Evolutionary conservation across 768 basidiomycete genomes (phyloP).

Genomic region (Panaeolus cyanescens): DNA sequence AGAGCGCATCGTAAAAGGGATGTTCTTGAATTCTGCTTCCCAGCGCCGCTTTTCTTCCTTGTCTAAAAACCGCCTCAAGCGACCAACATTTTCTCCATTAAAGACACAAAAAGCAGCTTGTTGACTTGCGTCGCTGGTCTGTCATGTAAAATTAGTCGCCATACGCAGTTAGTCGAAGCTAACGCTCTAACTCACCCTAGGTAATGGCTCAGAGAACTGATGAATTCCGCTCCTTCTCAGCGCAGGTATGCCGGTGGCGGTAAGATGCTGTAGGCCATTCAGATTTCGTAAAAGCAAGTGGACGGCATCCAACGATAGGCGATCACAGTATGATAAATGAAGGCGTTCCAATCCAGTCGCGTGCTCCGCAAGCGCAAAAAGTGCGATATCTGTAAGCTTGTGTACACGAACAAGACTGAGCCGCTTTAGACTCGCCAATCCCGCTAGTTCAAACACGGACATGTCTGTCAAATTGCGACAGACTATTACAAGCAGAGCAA

Average conservation of each 20-base stretch:
- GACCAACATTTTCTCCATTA: constrained; percentile 63
- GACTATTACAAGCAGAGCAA: constrained; percentile 43
- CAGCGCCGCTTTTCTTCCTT: constrained; percentile 63
- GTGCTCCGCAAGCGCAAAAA: constrained; percentile 79
- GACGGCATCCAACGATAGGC: constrained; percentile 74
- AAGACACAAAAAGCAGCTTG: constrained; percentile 79
- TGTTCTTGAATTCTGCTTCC: constrained; percentile 59
- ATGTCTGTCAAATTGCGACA: constrained; percentile 85
- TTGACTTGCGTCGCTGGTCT: constrained; percentile 67
- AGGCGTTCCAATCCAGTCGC: constrained; percentile 71
- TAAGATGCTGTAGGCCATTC: constrained; percentile 68
- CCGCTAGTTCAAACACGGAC: constrained; percentile 79
- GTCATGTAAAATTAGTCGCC: constrained; percentile 26
- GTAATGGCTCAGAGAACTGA: constrained; percentile 76
- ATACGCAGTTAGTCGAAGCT: constrained; percentile 14
- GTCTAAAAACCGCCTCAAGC: constrained; percentile 69
- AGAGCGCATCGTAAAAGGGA: constrained; percentile 58
- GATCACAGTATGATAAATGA: constrained; percentile 86
- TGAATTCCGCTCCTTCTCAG: constrained; percentile 70
- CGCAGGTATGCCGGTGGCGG: constrained; percentile 77
- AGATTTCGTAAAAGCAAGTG: constrained; percentile 68
- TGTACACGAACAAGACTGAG: constrained; percentile 81
- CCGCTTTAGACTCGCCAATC: constrained; percentile 67
- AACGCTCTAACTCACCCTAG: constrained; percentile 46
- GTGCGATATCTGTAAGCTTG: constrained; percentile 81